phyloP scores from a whole-genome alignment of 2,329 filamentous ascomycete genomes.

The Penicillium sp. region DNA sequence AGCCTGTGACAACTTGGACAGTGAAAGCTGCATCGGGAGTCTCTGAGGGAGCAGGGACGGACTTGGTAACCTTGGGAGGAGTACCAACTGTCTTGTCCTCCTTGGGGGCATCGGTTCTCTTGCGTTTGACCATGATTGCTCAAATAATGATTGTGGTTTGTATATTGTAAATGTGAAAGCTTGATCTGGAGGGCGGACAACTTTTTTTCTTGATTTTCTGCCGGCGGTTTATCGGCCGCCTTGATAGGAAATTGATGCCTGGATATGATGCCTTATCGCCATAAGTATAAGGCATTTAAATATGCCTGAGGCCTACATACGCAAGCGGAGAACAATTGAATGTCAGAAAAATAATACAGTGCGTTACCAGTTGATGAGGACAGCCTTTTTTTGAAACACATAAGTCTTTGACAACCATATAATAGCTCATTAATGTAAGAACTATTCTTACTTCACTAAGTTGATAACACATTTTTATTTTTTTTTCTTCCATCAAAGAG shows the following conservation, averaged over 20 bases:
- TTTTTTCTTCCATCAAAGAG: neutral
- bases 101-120: constrained; percentile 40
- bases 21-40: constrained; percentile 48
- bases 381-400: neutral
- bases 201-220: constrained; percentile 26
- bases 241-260: constrained; percentile 15
- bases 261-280: constrained; percentile 9
- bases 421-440: neutral
- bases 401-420: neutral
- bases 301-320: constrained; percentile 11
- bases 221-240: constrained; percentile 22
- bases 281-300: neutral
- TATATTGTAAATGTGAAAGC: constrained; percentile 2
- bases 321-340: constrained; percentile 14
- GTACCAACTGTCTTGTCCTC: constrained; percentile 25
- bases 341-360: constrained; percentile 12
- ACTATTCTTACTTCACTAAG: neutral
- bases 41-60: constrained; percentile 27
- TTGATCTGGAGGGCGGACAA: constrained; percentile 8
- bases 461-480: neutral
- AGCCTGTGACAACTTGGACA: constrained; percentile 89
- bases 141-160: neutral
- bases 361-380: constrained; percentile 14
- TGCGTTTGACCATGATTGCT: constrained; percentile 46
- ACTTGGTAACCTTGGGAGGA: constrained; percentile 38